A percentile compares a stretch with the other conserved stretches of the same genome.
These are phyloP conservation scores for Salvia sclarea DNA, from an alignment of 305 asterid species.

Conservation along the genomic window DNA sequence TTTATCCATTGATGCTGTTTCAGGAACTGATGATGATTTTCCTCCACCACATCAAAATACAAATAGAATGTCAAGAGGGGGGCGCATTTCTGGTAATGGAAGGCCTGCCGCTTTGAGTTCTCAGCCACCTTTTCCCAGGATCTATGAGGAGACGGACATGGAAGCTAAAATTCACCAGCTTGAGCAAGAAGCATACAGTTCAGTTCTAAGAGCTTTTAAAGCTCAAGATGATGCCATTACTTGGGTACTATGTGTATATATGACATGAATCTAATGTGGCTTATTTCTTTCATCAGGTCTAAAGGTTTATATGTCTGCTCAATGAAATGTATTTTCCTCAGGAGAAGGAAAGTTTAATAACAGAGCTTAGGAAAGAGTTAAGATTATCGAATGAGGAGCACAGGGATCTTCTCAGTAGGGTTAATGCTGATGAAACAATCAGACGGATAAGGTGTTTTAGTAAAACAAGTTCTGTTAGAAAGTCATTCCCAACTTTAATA, in stretches of 20 bases:
- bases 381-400: slow-evolving; percentile 84
- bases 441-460: slow-evolving; percentile 58
- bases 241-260: slow-evolving; percentile 59
- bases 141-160: slow-evolving; percentile 64
- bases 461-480: slow-evolving; percentile 13
- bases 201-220: slow-evolving; percentile 89
- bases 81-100: slow-evolving; percentile 64
- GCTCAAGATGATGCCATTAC: slow-evolving; percentile 91
- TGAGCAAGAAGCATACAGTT: slow-evolving; percentile 90
- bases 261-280: slow-evolving; percentile 35
- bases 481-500: slow-evolving; percentile 18
- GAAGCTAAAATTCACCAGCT: slow-evolving; percentile 79
- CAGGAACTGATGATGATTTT: slow-evolving; percentile 86
- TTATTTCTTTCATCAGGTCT: slow-evolving; percentile 36
- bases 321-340: slow-evolving; percentile 48
- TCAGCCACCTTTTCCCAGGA: slow-evolving; percentile 57
- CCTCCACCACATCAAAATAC: slow-evolving; percentile 70
- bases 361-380: slow-evolving; percentile 83
- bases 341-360: slow-evolving; percentile 85
- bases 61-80: slow-evolving; percentile 65
- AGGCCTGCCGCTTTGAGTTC: slow-evolving; percentile 59
- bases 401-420: slow-evolving; percentile 71
- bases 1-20: slow-evolving; percentile 31
- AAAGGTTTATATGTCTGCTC: slow-evolving; percentile 39
- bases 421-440: slow-evolving; percentile 68